Evolutionary conservation across 2,329 filamentous ascomycete genomes (phyloP).

Genomic region (Plenodomus biglobosus): DNA sequence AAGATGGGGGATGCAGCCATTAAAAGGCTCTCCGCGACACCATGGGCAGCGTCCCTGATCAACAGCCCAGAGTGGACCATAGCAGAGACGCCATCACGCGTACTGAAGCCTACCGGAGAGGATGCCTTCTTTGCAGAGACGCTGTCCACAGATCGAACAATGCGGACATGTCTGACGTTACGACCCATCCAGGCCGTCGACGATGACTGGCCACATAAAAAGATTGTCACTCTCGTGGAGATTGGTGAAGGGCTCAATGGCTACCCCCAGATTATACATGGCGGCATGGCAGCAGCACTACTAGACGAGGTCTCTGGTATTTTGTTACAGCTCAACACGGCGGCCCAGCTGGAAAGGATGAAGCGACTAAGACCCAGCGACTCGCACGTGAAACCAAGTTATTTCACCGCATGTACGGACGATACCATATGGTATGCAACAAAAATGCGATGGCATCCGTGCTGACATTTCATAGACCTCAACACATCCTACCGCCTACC

Average conservation of each 20-base stretch:
- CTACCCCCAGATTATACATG: slow-evolving; percentile 56
- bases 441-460: background rate
- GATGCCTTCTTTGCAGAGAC: slow-evolving; percentile 58
- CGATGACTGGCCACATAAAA: slow-evolving; percentile 28
- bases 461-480: slow-evolving; percentile 45
- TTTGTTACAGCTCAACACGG: slow-evolving; percentile 50
- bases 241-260: slow-evolving; percentile 59
- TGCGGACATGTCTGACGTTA: slow-evolving; percentile 42
- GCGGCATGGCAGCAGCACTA: slow-evolving; percentile 60
- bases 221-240: slow-evolving; percentile 46
- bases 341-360: slow-evolving; percentile 15
- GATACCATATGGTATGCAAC: too few relatives aligned
- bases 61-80: slow-evolving; percentile 46
- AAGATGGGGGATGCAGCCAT: slow-evolving; percentile 26
- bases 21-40: slow-evolving; percentile 40
- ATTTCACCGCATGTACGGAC: slow-evolving; percentile 43
- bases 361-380: slow-evolving; percentile 4
- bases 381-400: slow-evolving; percentile 2
- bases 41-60: slow-evolving; percentile 55
- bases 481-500: slow-evolving; percentile 59
- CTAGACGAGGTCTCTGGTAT: slow-evolving; percentile 61
- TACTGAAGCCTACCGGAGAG: slow-evolving; percentile 43
- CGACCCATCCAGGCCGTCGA: slow-evolving; percentile 20
- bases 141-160: slow-evolving; percentile 54
- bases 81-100: slow-evolving; percentile 39